A percentile compares a stretch with the other conserved stretches of the same genome.
Evolutionary conservation across 768 basidiomycete species (phyloP).

Genomic region (Phlebiopsis flavidoalba): DNA sequence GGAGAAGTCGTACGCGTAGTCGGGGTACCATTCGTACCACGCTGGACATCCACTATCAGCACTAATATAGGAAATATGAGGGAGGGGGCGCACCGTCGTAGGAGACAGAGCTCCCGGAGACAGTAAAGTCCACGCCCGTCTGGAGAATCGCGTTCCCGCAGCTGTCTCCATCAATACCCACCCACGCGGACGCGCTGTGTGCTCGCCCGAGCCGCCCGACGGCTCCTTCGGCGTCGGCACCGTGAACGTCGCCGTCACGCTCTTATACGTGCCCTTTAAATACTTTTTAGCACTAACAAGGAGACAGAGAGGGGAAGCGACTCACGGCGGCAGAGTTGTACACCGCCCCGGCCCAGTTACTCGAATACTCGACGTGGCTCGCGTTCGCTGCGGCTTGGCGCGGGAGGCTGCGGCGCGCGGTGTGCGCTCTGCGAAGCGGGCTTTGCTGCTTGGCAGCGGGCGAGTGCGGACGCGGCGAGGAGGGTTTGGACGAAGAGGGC

Average conservation of each 20-base stretch:
- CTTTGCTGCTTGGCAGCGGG: not conserved
- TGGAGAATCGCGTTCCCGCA: constrained; percentile 26
- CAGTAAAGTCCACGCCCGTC: constrained; percentile 27
- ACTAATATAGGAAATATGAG: too few relatives aligned
- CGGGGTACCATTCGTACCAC: constrained; percentile 28
- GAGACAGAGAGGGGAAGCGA: too few relatives aligned
- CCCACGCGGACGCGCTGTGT: constrained; percentile 27
- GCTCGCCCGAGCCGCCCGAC: constrained; percentile 11
- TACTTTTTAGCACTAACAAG: not conserved
- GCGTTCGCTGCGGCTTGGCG: not conserved
- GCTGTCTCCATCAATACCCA: constrained; percentile 29
- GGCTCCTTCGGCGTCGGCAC: constrained; percentile 22
- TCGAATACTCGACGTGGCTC: constrained; percentile 11
- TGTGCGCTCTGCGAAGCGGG: not conserved
- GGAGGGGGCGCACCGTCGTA: constrained; percentile 17
- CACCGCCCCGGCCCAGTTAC: not conserved
- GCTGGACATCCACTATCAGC: too few relatives aligned
- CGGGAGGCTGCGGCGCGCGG: not conserved
- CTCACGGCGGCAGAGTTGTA: not conserved
- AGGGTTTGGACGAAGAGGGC: not conserved
- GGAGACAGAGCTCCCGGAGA: constrained; percentile 14
- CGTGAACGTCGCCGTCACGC: constrained; percentile 25
- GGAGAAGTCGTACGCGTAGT: constrained; percentile 21
- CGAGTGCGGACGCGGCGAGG: not conserved
- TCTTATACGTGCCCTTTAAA: not conserved